Conservation (phyloP, 768 basidiomycete species). For the Candolleomyces eurysporus region DNA sequence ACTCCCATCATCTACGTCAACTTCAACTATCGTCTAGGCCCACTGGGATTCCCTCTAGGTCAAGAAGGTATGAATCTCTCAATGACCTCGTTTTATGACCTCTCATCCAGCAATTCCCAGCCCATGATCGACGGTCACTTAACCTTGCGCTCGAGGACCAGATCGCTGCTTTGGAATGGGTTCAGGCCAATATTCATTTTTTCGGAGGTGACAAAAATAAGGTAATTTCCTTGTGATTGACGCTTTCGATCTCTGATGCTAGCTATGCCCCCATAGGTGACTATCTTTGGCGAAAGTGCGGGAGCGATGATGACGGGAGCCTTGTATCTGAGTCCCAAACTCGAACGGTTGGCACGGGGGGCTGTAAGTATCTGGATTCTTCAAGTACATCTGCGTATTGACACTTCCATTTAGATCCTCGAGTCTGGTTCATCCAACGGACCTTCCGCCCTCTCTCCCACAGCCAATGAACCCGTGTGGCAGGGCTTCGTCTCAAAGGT, state of each 20-base stretch:
- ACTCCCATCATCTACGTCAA: conserved; percentile 43
- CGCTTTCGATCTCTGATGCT: not conserved
- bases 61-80: conserved; percentile 24
- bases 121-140: conserved; percentile 30
- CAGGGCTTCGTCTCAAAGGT: conserved; percentile 36
- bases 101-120: no score
- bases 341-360: conserved; percentile 33
- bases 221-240: conserved; percentile 10
- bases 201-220: conserved; percentile 56
- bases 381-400: no score
- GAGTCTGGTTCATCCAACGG: conserved; percentile 39
- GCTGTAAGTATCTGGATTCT: conserved; percentile 26
- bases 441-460: conserved; percentile 28
- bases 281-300: conserved; percentile 53
- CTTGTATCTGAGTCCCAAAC: conserved; percentile 32
- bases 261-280: conserved; percentile 32
- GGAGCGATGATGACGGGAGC: conserved; percentile 48
- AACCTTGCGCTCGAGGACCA: conserved; percentile 50
- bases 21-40: conserved; percentile 42
- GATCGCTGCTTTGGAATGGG: conserved; percentile 47
- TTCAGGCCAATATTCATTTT: conserved; percentile 53
- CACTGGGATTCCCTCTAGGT: conserved; percentile 45
- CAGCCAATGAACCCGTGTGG: conserved; percentile 33
- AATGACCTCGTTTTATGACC: no score
- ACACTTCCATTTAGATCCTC: no score